Percentiles rank a stretch among this genome's conserved stretches.
Evolutionary conservation across 2,329 filamentous ascomycete species (phyloP).

Genomic region (Elsinoe australis): DNA sequence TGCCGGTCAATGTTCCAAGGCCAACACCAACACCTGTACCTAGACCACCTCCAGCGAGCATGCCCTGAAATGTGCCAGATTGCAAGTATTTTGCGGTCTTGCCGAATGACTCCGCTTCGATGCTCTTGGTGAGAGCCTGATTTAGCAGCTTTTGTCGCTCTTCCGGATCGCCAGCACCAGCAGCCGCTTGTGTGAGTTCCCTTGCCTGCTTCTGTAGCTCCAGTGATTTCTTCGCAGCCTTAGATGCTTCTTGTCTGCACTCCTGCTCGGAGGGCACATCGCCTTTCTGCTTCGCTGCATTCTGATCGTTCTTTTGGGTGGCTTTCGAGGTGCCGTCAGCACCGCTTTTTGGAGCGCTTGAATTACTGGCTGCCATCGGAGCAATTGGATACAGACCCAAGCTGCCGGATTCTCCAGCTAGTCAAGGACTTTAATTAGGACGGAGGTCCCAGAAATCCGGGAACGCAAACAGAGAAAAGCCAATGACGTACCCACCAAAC

Average conservation of each 20-base stretch:
- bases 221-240: slow-evolving; percentile 5
- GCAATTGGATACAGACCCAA: too few relatives aligned
- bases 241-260: not conserved
- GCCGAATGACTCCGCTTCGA: slow-evolving; percentile 36
- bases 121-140: slow-evolving; percentile 36
- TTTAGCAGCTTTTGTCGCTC: slow-evolving; percentile 34
- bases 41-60: slow-evolving; percentile 34
- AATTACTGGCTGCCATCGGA: too few relatives aligned
- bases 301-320: too few relatives aligned
- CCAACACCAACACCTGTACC: slow-evolving; percentile 32
- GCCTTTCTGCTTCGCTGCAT: too few relatives aligned
- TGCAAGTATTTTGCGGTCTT: slow-evolving; percentile 36
- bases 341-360: too few relatives aligned
- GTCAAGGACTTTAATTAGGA: too few relatives aligned
- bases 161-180: slow-evolving; percentile 33
- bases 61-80: slow-evolving; percentile 34
- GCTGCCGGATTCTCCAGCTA: too few relatives aligned
- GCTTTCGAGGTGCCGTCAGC: too few relatives aligned
- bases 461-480: too few relatives aligned
- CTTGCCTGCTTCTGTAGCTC: slow-evolving; percentile 26
- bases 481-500: too few relatives aligned
- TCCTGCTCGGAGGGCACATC: not conserved
- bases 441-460: too few relatives aligned
- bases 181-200: slow-evolving; percentile 35
- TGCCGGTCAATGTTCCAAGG: slow-evolving; percentile 31